Evolutionary conservation across 352 stramenopile genomes (phyloP), one percentile per base, ranked within the genome.

Genomic region (Phytophthora litchii): DNA sequence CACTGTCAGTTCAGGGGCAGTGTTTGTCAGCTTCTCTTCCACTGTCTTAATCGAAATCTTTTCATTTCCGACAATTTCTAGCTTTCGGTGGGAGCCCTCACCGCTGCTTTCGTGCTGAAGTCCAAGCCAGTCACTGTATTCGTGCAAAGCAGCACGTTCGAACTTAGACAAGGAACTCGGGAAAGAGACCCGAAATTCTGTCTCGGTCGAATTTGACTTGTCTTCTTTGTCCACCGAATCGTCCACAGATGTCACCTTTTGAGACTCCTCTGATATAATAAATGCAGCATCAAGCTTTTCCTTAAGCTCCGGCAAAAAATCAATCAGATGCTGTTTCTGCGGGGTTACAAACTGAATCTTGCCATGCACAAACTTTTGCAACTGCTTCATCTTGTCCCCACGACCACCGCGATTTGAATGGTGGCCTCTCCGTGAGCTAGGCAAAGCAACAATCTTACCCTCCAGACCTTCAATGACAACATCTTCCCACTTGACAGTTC

Each of bases 401-500:
- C 60, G 55, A 13, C 70, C 69, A 27, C 64, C 61, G n/a, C 55
- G 62, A 17, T 60, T 72, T 4, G 59, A 74, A 32, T 44, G 38
- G 10, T 67, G 54, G 10, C 60, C 60, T 45, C 60, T 59, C 4
- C 53, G 60, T 4, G 72, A 75, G 13, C 64, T 71, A 2, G 84
- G 80, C 13, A 82, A 17, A 1, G 65, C 60, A 2, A 78, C 35
- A 16, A 93, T 68, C 50, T 81, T 72, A 11, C 75, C 84, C 6
- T 78, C 57, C 2, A 88, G 14, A 0, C 65, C 66, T 34, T 75
- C 58, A 12, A 68, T 76, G 23, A 84, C 50, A 16, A 75, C 35
- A 12, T 68, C 64, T 56, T 94, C 82, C 84, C 84, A 92, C 54
- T 90, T 69, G 12, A 92, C 54, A 2, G 64, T 81, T 29, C 83